A percentile compares a stretch with the other conserved stretches of the same genome.
Conservation (phyloP, 495 filamentous ascomycete genomes). For the Penicillium coprophilum region DNA sequence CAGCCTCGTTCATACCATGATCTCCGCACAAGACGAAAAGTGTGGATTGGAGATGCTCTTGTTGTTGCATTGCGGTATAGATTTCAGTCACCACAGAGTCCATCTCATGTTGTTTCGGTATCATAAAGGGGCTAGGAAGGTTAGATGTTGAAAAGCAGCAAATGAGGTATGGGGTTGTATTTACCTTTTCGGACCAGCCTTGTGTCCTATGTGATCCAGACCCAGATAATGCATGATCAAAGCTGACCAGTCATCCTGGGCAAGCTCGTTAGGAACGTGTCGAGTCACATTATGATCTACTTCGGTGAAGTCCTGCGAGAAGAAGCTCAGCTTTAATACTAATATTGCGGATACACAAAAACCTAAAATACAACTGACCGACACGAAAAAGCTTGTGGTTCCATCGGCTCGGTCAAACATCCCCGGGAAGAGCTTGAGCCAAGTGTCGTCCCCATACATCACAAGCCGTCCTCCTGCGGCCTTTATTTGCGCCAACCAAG, state of each 20-base stretch:
- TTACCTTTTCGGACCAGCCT: conserved; percentile 84
- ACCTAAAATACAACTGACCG: conserved; percentile 60
- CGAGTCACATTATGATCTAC: conserved; percentile 97
- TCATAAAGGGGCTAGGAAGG: conserved; percentile 72
- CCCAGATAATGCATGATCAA: conserved; percentile 95
- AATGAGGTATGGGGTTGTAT: background rate
- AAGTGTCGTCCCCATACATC: conserved; percentile 98
- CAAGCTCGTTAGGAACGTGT: conserved; percentile 75
- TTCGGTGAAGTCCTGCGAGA: conserved; percentile 87
- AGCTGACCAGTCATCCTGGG: conserved; percentile 80
- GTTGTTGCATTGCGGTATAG: conserved; percentile 68
- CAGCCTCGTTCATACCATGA: conserved; percentile 98
- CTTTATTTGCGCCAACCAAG: conserved; percentile 91
- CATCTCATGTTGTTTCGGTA: conserved; percentile 93
- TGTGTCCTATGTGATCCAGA: conserved; percentile 96
- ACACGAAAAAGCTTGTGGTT: conserved; percentile 97
- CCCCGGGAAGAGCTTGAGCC: conserved; percentile 92
- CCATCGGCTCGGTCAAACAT: conserved; percentile 85
- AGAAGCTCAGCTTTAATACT: conserved; percentile 25
- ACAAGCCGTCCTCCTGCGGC: conserved; percentile 72
- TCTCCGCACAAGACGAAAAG: conserved; percentile 88
- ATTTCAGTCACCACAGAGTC: conserved; percentile 75
- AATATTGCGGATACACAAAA: background rate
- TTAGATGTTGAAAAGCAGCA: conserved; percentile 23
- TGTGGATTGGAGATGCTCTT: conserved; percentile 70